Base-by-base conservation (phyloP, 129 eudicot species). In the Lactuca saligna region DNA sequence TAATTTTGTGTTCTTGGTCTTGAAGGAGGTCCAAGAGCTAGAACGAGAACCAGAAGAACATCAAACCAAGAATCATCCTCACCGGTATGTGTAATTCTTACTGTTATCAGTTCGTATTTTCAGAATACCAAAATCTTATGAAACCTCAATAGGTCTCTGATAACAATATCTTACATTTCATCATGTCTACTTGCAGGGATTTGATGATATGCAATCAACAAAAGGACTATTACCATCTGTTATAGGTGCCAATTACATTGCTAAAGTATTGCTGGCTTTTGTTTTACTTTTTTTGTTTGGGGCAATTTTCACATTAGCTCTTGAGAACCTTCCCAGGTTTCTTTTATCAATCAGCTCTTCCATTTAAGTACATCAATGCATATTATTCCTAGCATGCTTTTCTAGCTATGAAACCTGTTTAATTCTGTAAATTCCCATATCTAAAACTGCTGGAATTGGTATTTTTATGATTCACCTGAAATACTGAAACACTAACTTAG, bases 251-350 rank as follows among this genome's bases (percentile, higher is more conserved):
- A 15, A 54, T 34, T 90, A 90, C 80, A 71, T 87, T 12, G 88
- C 76, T 9, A 90, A 90, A 84, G 83, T 90, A 75, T 34, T 87
- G 71, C 64, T 90, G 14, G 95, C 86, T 37, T 82, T 85, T 78
- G 57, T 83, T 65, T 61, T 91, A 44, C 72, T 91, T 31, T 85
- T 91, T 59, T 38, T 80, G 46, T 48, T 91, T 25, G 92, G 92
- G 54, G 90, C 94, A 42, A 42, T 71, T 60, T 85, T 91, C 81
- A 91, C 92, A 4, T 58, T 85, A 65, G 81, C 79, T 62, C 87
- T 91, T 51, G 97, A 91, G 78, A 82, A 87, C 68, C 92, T 91
- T 70, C 97, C 97, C 5, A 61, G 63, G 13, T 32, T 88, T 17
- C 76, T 90, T 58, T 39, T 81, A 66, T 78, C 65, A 48, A 66